phyloP scores from a whole-genome alignment of 2,329 filamentous ascomycete genomes.

The Cytospora mali region DNA sequence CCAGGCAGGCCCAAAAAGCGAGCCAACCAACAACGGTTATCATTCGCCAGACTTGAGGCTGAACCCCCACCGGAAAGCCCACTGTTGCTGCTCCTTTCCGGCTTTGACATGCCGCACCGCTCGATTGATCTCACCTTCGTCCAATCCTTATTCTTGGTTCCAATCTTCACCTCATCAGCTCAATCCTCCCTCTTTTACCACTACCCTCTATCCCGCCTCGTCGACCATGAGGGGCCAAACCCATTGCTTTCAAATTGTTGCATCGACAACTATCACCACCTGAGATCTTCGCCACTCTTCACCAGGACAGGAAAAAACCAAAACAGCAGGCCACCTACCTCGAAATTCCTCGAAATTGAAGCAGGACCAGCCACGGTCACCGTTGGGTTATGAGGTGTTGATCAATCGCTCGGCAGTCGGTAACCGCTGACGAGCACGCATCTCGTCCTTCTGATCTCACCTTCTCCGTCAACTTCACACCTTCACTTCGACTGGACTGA shows the following conservation, averaged over 20 bases:
- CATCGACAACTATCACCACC: slow-evolving; percentile 8
- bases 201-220: neutral
- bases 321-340: no score
- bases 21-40: neutral
- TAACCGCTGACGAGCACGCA: slow-evolving; percentile 21
- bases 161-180: slow-evolving; percentile 6
- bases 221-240: slow-evolving; percentile 13
- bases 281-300: slow-evolving; percentile 9
- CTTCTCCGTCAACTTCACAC: slow-evolving; percentile 5
- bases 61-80: slow-evolving; percentile 4
- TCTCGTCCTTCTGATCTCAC: neutral
- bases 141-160: slow-evolving; percentile 13
- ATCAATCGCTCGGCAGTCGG: slow-evolving; percentile 23
- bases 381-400: slow-evolving; percentile 23
- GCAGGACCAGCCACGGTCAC: slow-evolving; percentile 16
- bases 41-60: slow-evolving; percentile 12
- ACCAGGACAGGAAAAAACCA: neutral
- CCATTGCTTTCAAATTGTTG: slow-evolving; percentile 3
- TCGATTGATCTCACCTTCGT: slow-evolving; percentile 18
- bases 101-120: slow-evolving; percentile 2
- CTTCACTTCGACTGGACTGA: slow-evolving; percentile 3
- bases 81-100: neutral
- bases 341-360: slow-evolving; percentile 2
- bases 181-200: neutral
- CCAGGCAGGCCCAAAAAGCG: neutral